Evolutionary conservation across 495 filamentous ascomycete genomes (phyloP), one percentile per base, ranked within the genome.

Genomic region (Amniculicola lignicola): DNA sequence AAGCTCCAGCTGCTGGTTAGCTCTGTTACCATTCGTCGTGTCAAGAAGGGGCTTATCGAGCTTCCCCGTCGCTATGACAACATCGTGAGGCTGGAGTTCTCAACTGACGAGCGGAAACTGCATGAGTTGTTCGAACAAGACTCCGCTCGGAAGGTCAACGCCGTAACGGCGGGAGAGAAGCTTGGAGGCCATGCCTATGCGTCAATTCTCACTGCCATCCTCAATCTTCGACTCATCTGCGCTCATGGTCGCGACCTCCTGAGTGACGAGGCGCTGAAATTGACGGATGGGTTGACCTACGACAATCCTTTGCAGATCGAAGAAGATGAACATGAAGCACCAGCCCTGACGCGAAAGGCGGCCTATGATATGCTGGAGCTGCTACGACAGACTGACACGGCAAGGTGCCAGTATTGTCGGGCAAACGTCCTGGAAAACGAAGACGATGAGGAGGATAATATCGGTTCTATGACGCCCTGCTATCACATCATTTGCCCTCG

Each of bases 1-100:
- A 93, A 89, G 65, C 76, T 98, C 29, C 88, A 90, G 14, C 77
- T 95, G n/a, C 78, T 98, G 16, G 89, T 98, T 14, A 88, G 95
- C 63, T 92, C 87, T 33, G 85, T 98, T 51, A 96, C 93, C 0
- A 73, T 98, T 18, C 84, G 93, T n/a, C 86, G 93, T 21, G 74
- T 91, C 38, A 98, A 98, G 70, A 89, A 96, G 67, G 86, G 82
- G 66, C 91, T 96, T 50, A 28, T 64, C 4, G 76, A 92, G 62
- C 77, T 96, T 3, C 90, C 91, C 2, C 71, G 77, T 18, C 82
- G 91, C 1, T 74, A 75, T 1, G 92, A 96, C 58, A 71, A 85
- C 44, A 79, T 90, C 9, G 74, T 91, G 16, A 72, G 69, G 28
- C 72, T 83, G n/a, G 70, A 74, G 62, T 85, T 86, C 66, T 70